These are phyloP conservation scores for Cryphonectria naterciae DNA, from an alignment of 2,329 filamentous ascomycete species.

Conservation along the genomic window DNA sequence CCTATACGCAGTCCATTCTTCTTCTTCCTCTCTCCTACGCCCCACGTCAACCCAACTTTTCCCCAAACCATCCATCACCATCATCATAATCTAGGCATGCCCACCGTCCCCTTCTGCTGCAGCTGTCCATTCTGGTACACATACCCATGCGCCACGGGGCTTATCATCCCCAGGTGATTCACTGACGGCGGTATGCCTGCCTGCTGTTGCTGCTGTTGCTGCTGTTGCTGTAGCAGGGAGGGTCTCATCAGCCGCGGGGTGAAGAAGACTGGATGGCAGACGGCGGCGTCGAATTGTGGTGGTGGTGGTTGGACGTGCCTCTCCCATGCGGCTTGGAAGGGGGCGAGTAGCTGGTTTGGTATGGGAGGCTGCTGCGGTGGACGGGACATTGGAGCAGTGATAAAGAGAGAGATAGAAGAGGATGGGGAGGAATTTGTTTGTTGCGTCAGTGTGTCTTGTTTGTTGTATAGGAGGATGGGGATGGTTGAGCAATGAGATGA, in stretches of 20 bases:
- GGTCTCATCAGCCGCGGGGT: conserved; percentile 64
- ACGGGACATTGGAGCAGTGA: conserved; percentile 17
- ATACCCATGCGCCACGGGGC: conserved; percentile 64
- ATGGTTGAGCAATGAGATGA: neutral
- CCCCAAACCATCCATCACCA: neutral
- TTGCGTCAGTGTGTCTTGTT: neutral
- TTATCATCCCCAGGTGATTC: conserved; percentile 34
- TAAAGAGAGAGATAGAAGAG: neutral
- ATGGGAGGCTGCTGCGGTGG: conserved; percentile 32
- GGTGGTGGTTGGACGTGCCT: conserved; percentile 48
- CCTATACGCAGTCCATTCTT: neutral
- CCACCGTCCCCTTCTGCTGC: conserved; percentile 32
- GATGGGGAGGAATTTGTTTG: neutral
- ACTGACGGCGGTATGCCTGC: conserved; percentile 10
- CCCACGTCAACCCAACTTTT: neutral
- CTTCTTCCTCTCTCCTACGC: neutral
- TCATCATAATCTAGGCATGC: conserved; percentile 43
- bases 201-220: neutral
- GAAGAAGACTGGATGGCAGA: conserved; percentile 77
- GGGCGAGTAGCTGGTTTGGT: conserved; percentile 27
- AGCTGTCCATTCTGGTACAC: conserved; percentile 54
- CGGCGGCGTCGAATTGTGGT: conserved; percentile 42
- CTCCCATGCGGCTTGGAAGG: conserved; percentile 35
- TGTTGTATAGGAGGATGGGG: neutral
- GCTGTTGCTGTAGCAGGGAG: neutral